Conservation (phyloP, 2,329 filamentous ascomycete species). For the Ceratocystis ficicola region DNA sequence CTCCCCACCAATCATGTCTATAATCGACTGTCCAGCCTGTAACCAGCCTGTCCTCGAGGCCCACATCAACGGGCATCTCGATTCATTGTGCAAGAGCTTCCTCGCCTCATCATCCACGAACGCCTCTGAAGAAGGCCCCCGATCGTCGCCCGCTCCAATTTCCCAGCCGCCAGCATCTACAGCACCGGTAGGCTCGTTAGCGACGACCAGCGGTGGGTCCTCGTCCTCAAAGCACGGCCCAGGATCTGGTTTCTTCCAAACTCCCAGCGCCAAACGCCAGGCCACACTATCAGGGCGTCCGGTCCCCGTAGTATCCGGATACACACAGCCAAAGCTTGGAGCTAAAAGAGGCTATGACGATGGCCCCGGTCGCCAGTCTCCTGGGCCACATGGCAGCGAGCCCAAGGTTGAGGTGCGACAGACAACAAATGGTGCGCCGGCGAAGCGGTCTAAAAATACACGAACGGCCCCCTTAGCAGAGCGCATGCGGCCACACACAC, state of each 20-base stretch:
- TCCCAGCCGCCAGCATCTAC: constrained; percentile 22
- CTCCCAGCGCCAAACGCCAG: constrained; percentile 46
- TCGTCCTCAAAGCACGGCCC: constrained; percentile 29
- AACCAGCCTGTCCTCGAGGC: constrained; percentile 55
- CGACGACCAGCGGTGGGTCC: background rate
- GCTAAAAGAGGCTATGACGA: constrained; percentile 43
- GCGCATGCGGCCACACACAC: constrained; percentile 72
- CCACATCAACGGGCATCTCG: constrained; percentile 83
- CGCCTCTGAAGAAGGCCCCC: background rate
- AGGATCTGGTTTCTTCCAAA: constrained; percentile 49
- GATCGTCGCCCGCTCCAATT: constrained; percentile 16
- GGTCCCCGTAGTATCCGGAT: background rate
- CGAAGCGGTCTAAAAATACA: constrained; percentile 56
- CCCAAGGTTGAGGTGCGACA: background rate
- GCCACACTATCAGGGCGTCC: constrained; percentile 27
- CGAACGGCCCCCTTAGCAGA: constrained; percentile 78
- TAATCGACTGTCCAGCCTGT: constrained; percentile 73
- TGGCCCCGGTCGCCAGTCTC: constrained; percentile 33
- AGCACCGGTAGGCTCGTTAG: background rate
- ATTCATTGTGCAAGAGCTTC: constrained; percentile 63
- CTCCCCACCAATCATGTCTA: constrained; percentile 16
- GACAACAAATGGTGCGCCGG: constrained; percentile 14
- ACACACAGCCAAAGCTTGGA: constrained; percentile 4
- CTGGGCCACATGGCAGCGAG: background rate
- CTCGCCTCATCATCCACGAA: constrained; percentile 36